Base-by-base conservation (phyloP, 805 yeast genomes). In the Metschnikowia colocasiae region DNA sequence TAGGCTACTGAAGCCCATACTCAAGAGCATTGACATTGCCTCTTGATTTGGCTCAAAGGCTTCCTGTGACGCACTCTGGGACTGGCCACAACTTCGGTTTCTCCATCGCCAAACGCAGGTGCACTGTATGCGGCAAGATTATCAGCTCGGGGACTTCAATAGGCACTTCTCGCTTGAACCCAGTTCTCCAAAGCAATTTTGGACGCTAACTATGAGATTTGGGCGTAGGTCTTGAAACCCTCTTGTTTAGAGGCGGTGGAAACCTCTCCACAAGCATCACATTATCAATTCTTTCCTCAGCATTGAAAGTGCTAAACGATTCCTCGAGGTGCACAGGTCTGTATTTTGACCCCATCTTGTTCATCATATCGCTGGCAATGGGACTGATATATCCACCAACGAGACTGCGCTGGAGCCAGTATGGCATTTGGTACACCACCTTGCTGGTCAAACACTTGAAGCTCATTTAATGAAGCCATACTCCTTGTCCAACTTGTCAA, bases 1-100 rank as follows among this genome's bases (percentile, higher is more conserved):
- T 75, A 19, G 76, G 74, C 43, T 79, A 1, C 90, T 78, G 61
- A 94, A 92, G n/a, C 99, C 99, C 97, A 91, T 94, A 16, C 79
- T 80, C 41, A 71, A 63, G 7, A 94, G 75, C 49, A 75, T 72
- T 6, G 73, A 64, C 52, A 89, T 52, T 1, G 80, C 81, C 0
- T 72, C 76, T 27, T 64, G 68, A 50, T 89, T 76, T 5, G 94
- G 85, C 2, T 52, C 58, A 56, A 85, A 87, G 10, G 55, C 2
- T 9, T 19, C 36, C 3, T 9, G 10, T 0, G 36, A 23, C 4
- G 44, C 19, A 5, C 46, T 39, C 6, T 66, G 1, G 62, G 55
- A 34, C 62, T 58, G 10, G 56, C 53, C 18, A 64, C 67, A 16
- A 12, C 22, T 18, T 29, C 43, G 9, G 20, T 26, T 4, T 54